A percentile compares a stretch with the other conserved stretches of the same genome.
These are phyloP conservation scores for Daedaleopsis nitida DNA, from an alignment of 768 basidiomycete genomes.

Conservation along the genomic window DNA sequence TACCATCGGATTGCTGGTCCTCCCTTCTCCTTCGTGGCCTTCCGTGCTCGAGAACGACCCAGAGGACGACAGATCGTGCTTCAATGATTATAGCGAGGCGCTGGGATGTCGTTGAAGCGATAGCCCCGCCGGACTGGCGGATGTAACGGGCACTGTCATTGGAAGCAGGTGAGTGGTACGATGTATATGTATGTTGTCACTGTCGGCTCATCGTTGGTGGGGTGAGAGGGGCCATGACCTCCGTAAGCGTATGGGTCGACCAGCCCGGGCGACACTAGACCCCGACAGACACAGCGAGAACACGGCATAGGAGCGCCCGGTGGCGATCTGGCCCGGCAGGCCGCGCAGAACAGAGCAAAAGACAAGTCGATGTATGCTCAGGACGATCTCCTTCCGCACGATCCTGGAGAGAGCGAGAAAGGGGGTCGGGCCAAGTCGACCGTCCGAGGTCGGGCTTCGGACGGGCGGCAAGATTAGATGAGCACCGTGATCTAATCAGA, in stretches of 20 bases:
- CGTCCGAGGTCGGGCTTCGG: background rate
- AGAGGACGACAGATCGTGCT: too few species aligned
- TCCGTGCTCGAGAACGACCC: too few species aligned
- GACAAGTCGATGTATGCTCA: background rate
- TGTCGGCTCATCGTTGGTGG: too few species aligned
- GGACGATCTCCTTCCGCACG: too few species aligned
- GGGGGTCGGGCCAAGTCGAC: too few species aligned
- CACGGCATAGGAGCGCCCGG: background rate
- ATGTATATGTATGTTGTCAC: background rate
- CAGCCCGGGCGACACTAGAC: slow-evolving; percentile 11
- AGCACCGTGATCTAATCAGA: slow-evolving; percentile 6
- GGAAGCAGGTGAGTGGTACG: background rate
- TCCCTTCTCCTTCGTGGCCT: too few species aligned
- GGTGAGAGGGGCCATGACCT: background rate
- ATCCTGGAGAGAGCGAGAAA: too few species aligned
- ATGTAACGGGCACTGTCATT: background rate
- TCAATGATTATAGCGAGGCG: too few species aligned
- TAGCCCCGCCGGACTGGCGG: too few species aligned
- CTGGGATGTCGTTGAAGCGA: too few species aligned
- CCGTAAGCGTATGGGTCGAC: background rate
- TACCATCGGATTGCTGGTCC: too few species aligned
- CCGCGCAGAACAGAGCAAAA: background rate
- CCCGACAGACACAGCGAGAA: background rate
- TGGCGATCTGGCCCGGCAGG: background rate
- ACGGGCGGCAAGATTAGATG: slow-evolving; percentile 18